Conservation (phyloP, 768 basidiomycete species). For the Dioszegia aurantiaca region DNA sequence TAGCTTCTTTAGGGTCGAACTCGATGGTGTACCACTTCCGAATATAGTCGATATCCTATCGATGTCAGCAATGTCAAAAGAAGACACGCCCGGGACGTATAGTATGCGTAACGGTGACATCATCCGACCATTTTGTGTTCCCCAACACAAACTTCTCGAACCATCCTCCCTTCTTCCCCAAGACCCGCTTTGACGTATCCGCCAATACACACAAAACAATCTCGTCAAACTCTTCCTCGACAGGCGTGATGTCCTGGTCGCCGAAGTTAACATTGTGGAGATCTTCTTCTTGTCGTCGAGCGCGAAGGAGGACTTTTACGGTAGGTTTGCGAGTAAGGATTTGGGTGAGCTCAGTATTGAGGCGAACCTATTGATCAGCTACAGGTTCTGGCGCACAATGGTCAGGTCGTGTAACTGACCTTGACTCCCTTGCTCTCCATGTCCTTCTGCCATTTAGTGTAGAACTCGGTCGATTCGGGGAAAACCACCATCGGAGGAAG, state of each 20-base stretch:
- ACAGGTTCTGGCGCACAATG: background rate
- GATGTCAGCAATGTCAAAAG: background rate
- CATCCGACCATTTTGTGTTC: conserved; percentile 56
- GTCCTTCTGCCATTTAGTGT: conserved; percentile 51
- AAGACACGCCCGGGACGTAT: conserved; percentile 26
- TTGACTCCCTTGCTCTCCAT: conserved; percentile 52
- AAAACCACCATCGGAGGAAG: conserved; percentile 56
- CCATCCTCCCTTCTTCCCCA: conserved; percentile 54
- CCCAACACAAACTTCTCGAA: conserved; percentile 56
- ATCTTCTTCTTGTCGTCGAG: conserved; percentile 47
- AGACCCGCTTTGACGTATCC: conserved; percentile 55
- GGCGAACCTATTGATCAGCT: conserved; percentile 33
- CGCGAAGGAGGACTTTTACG: conserved; percentile 49
- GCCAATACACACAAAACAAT: conserved; percentile 57
- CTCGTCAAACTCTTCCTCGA: conserved; percentile 55
- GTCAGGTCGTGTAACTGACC: conserved; percentile 31
- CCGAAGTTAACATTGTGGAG: conserved; percentile 51
- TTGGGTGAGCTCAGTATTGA: conserved; percentile 51
- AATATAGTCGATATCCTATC: conserved; percentile 52
- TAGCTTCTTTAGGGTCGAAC: conserved; percentile 45
- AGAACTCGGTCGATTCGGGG: conserved; percentile 53
- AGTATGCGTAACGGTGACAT: conserved; percentile 58
- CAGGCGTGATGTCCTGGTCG: conserved; percentile 51
- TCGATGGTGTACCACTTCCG: conserved; percentile 52
- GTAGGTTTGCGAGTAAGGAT: conserved; percentile 45